Conservation (phyloP, 768 basidiomycete species). For the Leccinum boreale region DNA sequence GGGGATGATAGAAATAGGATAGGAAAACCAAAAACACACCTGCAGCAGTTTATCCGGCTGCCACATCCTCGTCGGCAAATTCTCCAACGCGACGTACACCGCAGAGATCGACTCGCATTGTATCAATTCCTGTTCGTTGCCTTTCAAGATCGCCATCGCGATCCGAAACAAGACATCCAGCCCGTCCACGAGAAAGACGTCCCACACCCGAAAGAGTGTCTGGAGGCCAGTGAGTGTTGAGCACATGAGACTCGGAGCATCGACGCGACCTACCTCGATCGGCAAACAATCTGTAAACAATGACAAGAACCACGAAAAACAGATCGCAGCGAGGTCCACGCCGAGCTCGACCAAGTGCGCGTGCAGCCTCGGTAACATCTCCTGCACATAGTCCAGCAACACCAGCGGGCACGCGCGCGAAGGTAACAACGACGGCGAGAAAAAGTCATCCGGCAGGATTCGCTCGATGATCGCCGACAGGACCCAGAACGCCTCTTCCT, state of each 20-base stretch:
- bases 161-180: slow-evolving; percentile 89
- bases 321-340: slow-evolving; percentile 90
- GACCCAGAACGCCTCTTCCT: slow-evolving; percentile 98
- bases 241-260: background rate
- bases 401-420: slow-evolving; percentile 94
- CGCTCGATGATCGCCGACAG: slow-evolving; percentile 85
- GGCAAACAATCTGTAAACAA: slow-evolving; percentile 95
- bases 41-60: slow-evolving; percentile 86
- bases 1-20: no score
- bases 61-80: slow-evolving; percentile 91
- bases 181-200: slow-evolving; percentile 91
- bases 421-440: slow-evolving; percentile 86
- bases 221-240: no score
- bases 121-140: slow-evolving; percentile 80
- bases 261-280: slow-evolving; percentile 69
- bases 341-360: slow-evolving; percentile 74
- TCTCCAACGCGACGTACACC: slow-evolving; percentile 86
- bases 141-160: slow-evolving; percentile 81
- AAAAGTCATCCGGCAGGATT: slow-evolving; percentile 89
- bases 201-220: slow-evolving; percentile 97
- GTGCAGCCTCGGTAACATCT: slow-evolving; percentile 70
- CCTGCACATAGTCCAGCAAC: slow-evolving; percentile 81
- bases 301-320: slow-evolving; percentile 88
- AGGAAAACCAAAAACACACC: slow-evolving; percentile 39
- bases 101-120: slow-evolving; percentile 82